Evolutionary conservation across 2,329 filamentous ascomycete species (phyloP), one percentile per base, ranked within the genome.

Genomic region (Aspergillus amoenus): DNA sequence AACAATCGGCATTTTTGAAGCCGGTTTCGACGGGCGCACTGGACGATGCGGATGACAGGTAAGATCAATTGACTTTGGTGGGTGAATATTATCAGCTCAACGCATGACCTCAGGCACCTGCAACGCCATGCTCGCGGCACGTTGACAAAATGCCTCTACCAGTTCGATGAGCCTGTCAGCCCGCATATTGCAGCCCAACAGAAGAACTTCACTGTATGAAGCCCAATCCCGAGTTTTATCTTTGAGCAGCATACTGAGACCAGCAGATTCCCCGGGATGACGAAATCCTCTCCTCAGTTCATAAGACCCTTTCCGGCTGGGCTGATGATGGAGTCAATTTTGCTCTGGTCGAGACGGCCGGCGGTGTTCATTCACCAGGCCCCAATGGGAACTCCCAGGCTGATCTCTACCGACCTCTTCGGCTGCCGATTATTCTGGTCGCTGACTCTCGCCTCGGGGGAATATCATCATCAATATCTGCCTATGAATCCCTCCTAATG

Each of bases 311-410:
- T 18, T 68, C 72, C 18, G 61, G 63, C 50, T 71, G 73, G 64
- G 68, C 78, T 27, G 64, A 56, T 54, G 67, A 57, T 46, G 68
- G 66, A 50, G 64, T 77, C 45, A 83, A 83, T n/a, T 84, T 87
- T 73, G 76, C 89, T 1, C 81, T 95, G 46, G 78, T 94, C 45
- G 91, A 95, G 70, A 94, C 91, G 2, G 90, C 91, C 1, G 91
- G 90, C 1, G 91, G 91, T 1, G 88, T 93, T 0, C 86, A 93
- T 60, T 93, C 90, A 0, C 91, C 91, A 0, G 84, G 84, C 0
- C 91, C 90, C 1, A 90, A 88, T 37, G 89, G 90, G 9, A 88
- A 81, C 2, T 85, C 88, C 0, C 91, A 95, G 68, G 90, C 87
- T 2, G 90, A 95, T 66, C 75, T 93, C 1, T 94, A 93, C 68